These are phyloP conservation scores for Mycosphaerelloides madeirae DNA, from an alignment of 2,329 filamentous ascomycete genomes.

Conservation along the genomic window DNA sequence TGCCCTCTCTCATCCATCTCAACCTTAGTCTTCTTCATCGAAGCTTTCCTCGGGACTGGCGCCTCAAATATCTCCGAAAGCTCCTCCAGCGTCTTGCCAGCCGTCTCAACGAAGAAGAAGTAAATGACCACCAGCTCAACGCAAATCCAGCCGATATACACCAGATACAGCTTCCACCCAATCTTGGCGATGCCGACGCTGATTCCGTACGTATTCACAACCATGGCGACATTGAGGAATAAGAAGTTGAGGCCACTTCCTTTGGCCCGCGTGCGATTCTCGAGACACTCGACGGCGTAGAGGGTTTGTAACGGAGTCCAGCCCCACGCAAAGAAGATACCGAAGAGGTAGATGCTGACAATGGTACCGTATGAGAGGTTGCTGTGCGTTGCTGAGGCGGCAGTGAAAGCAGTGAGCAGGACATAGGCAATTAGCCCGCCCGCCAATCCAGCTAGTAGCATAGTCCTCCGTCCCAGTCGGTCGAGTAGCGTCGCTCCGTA, in stretches of 20 bases:
- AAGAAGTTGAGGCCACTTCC: conserved; percentile 33
- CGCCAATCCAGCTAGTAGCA: conserved; percentile 36
- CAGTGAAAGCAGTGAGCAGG: conserved; percentile 35
- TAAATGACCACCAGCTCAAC: conserved; percentile 30
- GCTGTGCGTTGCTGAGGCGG: conserved; percentile 19
- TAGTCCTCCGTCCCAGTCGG: conserved; percentile 25
- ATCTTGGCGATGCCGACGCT: conserved; percentile 23
- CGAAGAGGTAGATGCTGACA: conserved; percentile 39
- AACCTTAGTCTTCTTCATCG: conserved; percentile 27
- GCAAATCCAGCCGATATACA: conserved; percentile 30
- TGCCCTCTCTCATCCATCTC: conserved; percentile 23
- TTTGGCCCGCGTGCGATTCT: conserved; percentile 38
- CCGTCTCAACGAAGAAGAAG: conserved; percentile 38
- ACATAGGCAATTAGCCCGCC: conserved; percentile 34
- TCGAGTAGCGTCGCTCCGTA: conserved; percentile 34
- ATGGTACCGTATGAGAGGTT: conserved; percentile 34
- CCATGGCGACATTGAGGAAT: conserved; percentile 42
- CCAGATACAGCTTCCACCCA: conserved; percentile 25
- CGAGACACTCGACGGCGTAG: conserved; percentile 37
- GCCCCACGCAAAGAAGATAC: conserved; percentile 38
- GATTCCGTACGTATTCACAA: conserved; percentile 35
- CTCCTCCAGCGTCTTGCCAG: conserved; percentile 29
- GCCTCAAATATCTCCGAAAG: conserved; percentile 22
- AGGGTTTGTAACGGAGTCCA: conserved; percentile 39
- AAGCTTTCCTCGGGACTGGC: conserved; percentile 27